Evolutionary conservation across 2,329 filamentous ascomycete genomes (phyloP), one percentile per base, ranked within the genome.

Genomic region (Epichloe glyceriae): DNA sequence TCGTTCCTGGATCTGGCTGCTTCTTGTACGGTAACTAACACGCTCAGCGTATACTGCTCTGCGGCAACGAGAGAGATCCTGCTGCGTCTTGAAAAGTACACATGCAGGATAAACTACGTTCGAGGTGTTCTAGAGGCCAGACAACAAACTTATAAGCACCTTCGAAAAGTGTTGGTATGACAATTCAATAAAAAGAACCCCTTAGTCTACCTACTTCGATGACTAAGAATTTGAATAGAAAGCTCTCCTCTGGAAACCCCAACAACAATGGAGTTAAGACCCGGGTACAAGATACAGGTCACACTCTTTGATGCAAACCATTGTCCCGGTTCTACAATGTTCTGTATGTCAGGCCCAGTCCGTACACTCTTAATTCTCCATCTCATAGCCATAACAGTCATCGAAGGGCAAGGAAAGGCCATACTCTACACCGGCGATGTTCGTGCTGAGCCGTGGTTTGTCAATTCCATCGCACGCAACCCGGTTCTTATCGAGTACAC

Each of bases 231-330:
- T 19, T 34, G 3, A 42, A 39, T 33, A 84, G 79, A 89, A 90
- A 67, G 76, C 88, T 0, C 75, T 97, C 34, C 90, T 0, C 68
- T 95, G 8, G 83, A 93, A 47, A 88, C 88, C 0, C 87, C 88
- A 0, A 90, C 83, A 0, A 67, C 70, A 4, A 79, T 97, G 45
- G 87, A 95, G 60, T 73, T 96, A 3, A 74, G 73, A 1, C 86
- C 83, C 0, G 78, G 79, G 1, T 75, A 77, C 45, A 70, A 68
- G n/a, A 80, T 96, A 22, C 80, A 82, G 45, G 87, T 95, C 17
- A 96, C 89, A 0, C 72, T 96, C 0, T 79, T 96, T 48, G 85
- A 95, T 69, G 89, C 91, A 1, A 96, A 97, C 59, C 91, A 96
- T 62, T 97, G 91, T 59, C 78, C 85, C 0, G 90, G 91, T 0